phyloP scores from a whole-genome alignment of 768 basidiomycete genomes.

The Phylloporus arenicola region DNA sequence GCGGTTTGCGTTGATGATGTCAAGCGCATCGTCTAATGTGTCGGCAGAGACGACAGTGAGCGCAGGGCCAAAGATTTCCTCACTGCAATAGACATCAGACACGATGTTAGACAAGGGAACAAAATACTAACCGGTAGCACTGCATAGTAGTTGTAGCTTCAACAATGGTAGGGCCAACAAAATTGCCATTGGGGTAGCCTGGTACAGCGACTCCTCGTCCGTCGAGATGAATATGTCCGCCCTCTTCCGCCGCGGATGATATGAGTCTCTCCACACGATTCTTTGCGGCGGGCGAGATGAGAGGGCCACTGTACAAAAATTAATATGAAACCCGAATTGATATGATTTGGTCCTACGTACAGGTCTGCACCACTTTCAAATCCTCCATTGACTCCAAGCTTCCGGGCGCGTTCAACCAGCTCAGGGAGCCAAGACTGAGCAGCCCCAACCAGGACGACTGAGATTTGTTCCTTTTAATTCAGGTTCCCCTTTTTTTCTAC shows the following conservation, averaged over 20 bases:
- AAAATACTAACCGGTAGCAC: constrained; percentile 70
- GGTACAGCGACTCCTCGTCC: constrained; percentile 67
- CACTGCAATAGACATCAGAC: constrained; percentile 38
- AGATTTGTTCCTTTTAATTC: neutral
- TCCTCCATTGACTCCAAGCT: constrained; percentile 81
- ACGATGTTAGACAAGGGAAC: neutral
- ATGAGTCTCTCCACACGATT: constrained; percentile 71
- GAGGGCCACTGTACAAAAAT: constrained; percentile 50
- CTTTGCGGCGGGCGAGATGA: constrained; percentile 82
- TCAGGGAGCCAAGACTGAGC: constrained; percentile 80
- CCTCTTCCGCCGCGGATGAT: constrained; percentile 67
- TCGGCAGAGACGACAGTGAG: constrained; percentile 73
- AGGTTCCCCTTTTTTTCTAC: neutral
- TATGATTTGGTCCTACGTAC: constrained; percentile 33
- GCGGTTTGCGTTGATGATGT: constrained; percentile 81
- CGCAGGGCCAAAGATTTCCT: constrained; percentile 95
- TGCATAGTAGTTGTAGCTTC: constrained; percentile 79
- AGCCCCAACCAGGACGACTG: constrained; percentile 79
- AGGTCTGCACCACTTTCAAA: constrained; percentile 85
- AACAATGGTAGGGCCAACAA: constrained; percentile 88
- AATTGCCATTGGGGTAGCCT: constrained; percentile 84
- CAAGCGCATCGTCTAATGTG: constrained; percentile 84
- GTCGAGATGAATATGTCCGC: constrained; percentile 83
- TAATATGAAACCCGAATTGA: neutral
- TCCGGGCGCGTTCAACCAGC: constrained; percentile 72